Base-by-base conservation (phyloP, 257 asterid genomes). In the Solanum medicagineum region DNA sequence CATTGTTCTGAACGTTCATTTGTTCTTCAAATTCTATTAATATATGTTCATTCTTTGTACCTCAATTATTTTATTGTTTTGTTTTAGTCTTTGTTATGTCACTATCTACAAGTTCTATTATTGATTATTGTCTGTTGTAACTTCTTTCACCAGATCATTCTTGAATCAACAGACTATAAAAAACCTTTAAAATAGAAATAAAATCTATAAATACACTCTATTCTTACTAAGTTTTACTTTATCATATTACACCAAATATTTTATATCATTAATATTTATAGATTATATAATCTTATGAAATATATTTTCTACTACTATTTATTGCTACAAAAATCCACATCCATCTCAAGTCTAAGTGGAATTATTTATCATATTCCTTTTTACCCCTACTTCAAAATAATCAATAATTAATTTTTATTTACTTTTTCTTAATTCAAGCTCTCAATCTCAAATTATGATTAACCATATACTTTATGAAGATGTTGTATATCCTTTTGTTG, bases 181-280 rank as follows among this genome's bases (percentile, higher is more conserved):
- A 59, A 59, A 9, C 29, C 7, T 20, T 4, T 59, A 0, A 20
- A 2, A 0, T 8, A 55, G 10, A 56, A 56, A 56, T 1, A 56
- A 56, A 10, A 2, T 55, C 1, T 55, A 16, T 0, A 32, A 32
- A 0, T 57, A 20, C 0, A 1, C 1, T 57, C n/a, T 24, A 9
- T 2, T 1, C 65, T 57, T 0, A 0, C 13, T 8, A 57, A 57
- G 4, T 0, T 3, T 0, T 13, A 57, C 6, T 20, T 8, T 4
- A 57, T 8, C 2, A 8, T 8, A 57, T 57, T 57, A 8, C 0
- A 57, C 1, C 4, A 0, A 57, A 1, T 57, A 20, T 8, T 19
- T 19, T 57, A 8, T 9, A 0, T 19, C 8, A 8, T 20, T 57
- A 57, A 8, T 56, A 56, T 3, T 19, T 3, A 6, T 57, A 57